Base-by-base conservation (phyloP, 1,284 basidiomycete species). In the Fomitopsis schrenkii region DNA sequence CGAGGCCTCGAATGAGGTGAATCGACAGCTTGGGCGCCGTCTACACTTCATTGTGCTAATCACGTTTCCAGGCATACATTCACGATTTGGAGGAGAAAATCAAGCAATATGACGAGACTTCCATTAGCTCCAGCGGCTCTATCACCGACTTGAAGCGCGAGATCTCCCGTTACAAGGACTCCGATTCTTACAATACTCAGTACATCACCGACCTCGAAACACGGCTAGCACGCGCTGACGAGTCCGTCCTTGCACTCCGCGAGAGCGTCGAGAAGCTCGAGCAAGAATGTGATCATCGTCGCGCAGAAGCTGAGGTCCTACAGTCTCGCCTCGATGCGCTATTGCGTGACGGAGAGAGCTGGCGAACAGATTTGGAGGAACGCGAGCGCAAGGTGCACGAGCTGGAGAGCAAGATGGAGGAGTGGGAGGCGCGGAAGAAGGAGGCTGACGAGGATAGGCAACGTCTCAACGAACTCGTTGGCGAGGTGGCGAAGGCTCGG, bases 191-290 rank as follows among this genome's bases (percentile, higher is more conserved):
- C 59, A 89, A 90, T 10, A 75, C 83, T 46, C 82, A 87, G 65
- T 97, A 98, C 74, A 95, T 98, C 61, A 79, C 86, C n/a, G 95
- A 96, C 59, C 83, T 99, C 22, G 97, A 99, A 74, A 79, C 82
- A 53, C 89, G 93, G 30, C 81, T 98, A 12, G 79, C 87, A 19
- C 88, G 87, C 52, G 85, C 92, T 2, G 94, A 97, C 66, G 88
- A 93, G 66, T 89, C 88, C 22, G 80, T 91, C 12, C 76, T 89
- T 2, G 74, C 77, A 9, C 80, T 98, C 3, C 84, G 87, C 38
- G 82, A 82, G 44, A 88, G 84, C 30, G 84, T 98, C 12, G 91
- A 93, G 66, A 81, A 77, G 35, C 81, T 97, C 53, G 96, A 98
- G 76, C 76, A 74, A 42, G 93, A 97, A 58, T 82, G 87, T 56